Evolutionary conservation across 208 protist genomes (phyloP).

Genomic region (Zelonia costaricensis): DNA sequence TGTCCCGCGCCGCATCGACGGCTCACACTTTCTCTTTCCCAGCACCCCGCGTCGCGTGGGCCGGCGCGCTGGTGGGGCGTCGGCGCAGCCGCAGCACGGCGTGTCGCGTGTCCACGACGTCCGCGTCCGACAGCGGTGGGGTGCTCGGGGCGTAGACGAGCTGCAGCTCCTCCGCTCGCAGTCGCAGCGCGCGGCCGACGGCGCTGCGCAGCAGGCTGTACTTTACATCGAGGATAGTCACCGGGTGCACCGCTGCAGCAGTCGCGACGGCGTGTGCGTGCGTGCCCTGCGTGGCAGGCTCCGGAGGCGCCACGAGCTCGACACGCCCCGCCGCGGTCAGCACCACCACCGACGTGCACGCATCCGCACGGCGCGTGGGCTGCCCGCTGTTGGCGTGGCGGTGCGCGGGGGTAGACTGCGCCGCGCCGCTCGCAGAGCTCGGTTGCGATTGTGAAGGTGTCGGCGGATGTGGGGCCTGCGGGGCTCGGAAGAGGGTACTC

Average conservation of each 20-base stretch:
- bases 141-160: slow-evolving; percentile 44
- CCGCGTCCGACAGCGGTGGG: slow-evolving; percentile 26
- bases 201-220: slow-evolving; percentile 45
- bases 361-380: not conserved
- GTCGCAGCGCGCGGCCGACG: slow-evolving; percentile 45
- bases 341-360: slow-evolving; percentile 38
- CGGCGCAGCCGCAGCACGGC: slow-evolving; percentile 34
- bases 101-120: slow-evolving; percentile 24
- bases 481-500: too few species aligned
- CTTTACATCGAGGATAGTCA: slow-evolving; percentile 50
- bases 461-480: too few species aligned
- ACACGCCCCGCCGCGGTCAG: slow-evolving; percentile 46
- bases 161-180: slow-evolving; percentile 21
- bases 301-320: slow-evolving; percentile 31
- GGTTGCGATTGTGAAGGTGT: too few species aligned
- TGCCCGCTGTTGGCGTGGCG: not conserved
- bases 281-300: not conserved
- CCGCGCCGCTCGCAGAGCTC: too few species aligned
- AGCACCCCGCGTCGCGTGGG: not conserved
- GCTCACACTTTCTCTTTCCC: not conserved
- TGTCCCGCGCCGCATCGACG: not conserved
- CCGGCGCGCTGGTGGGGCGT: not conserved
- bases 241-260: not conserved
- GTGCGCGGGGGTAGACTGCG: too few species aligned
- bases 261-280: not conserved